Conservation (phyloP, 495 filamentous ascomycete genomes). For the Penicillium robsamsonii region DNA sequence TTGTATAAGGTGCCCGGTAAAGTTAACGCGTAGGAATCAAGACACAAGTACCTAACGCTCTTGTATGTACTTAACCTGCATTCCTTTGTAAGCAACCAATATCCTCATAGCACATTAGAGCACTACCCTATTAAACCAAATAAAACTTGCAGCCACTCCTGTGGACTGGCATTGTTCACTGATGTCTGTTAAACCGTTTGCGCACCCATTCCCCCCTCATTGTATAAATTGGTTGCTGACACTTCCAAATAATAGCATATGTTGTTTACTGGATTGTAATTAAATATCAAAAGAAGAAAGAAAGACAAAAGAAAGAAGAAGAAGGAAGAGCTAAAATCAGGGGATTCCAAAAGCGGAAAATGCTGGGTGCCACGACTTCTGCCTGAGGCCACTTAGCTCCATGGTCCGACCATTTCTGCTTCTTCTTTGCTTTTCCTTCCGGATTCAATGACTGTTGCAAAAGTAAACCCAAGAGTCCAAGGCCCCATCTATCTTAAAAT, state of each 20-base stretch:
- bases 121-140: background rate
- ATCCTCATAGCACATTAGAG: background rate
- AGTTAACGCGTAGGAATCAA: background rate
- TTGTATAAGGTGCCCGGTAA: too few species aligned
- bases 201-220: too few species aligned
- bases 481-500: slow-evolving; percentile 7
- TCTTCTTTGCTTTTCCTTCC: slow-evolving; percentile 18
- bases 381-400: slow-evolving; percentile 25
- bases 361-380: slow-evolving; percentile 27
- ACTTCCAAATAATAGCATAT: too few species aligned
- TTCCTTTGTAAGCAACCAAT: background rate
- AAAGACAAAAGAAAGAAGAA: background rate
- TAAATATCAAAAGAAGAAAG: background rate
- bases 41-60: background rate
- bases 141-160: background rate
- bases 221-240: too few species aligned
- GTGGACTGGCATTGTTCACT: background rate
- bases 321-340: slow-evolving; percentile 1
- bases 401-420: slow-evolving; percentile 14
- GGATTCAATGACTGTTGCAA: slow-evolving; percentile 16
- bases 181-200: background rate
- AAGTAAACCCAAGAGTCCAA: background rate
- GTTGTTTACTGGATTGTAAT: too few species aligned
- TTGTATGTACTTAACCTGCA: background rate
- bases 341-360: slow-evolving; percentile 16